Evolutionary conservation across 2,329 filamentous ascomycete genomes (phyloP).

Genomic region (Chrysosporium keratinophilum): DNA sequence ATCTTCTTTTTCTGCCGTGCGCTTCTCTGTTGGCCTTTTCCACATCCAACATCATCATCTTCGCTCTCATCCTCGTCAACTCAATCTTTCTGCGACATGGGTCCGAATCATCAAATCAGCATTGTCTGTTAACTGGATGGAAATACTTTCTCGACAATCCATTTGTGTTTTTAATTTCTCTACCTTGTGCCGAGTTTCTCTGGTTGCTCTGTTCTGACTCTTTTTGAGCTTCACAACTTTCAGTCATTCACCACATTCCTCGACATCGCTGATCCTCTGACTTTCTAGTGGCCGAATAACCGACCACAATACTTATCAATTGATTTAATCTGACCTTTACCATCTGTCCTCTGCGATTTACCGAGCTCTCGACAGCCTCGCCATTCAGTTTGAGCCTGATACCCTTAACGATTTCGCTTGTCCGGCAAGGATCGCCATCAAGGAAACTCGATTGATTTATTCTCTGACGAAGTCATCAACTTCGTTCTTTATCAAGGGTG

Average conservation of each 20-base stretch:
- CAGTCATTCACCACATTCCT: background rate
- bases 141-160: background rate
- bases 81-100: conserved; percentile 2
- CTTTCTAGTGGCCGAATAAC: conserved; percentile 4
- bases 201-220: conserved; percentile 7
- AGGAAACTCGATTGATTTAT: too few species aligned
- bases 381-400: background rate
- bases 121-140: background rate
- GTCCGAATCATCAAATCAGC: background rate
- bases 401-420: background rate
- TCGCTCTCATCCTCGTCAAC: background rate
- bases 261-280: background rate
- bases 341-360: background rate
- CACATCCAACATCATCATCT: background rate
- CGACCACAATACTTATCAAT: background rate
- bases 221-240: conserved; percentile 7
- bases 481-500: too few species aligned
- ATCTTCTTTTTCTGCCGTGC: conserved; percentile 3
- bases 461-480: too few species aligned
- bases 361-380: background rate
- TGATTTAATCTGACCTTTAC: background rate
- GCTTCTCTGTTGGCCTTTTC: background rate
- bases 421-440: background rate
- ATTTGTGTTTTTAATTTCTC: background rate
- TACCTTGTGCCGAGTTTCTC: background rate